phyloP scores from a whole-genome alignment of 1,139 yeast species.

The Suzukiozyma palmioleophila region DNA sequence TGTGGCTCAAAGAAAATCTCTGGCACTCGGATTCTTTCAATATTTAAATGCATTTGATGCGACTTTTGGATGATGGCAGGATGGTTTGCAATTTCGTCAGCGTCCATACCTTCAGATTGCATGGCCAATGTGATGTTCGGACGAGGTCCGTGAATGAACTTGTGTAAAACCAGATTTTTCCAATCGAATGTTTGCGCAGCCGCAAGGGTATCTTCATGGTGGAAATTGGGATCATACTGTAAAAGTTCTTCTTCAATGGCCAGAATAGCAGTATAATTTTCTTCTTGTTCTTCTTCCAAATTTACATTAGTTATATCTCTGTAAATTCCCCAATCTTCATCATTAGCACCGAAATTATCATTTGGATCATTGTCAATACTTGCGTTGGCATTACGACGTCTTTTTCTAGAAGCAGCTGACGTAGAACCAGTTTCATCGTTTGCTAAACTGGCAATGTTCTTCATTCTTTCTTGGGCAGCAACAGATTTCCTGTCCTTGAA shows the following conservation, averaged over 20 bases:
- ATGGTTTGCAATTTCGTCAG: slow-evolving; percentile 41
- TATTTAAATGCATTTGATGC: slow-evolving; percentile 85
- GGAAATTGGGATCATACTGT: slow-evolving; percentile 79
- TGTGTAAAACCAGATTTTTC: slow-evolving; percentile 74
- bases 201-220: slow-evolving; percentile 73
- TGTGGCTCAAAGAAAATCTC: slow-evolving; percentile 92
- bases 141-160: slow-evolving; percentile 86
- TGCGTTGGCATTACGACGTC: slow-evolving; percentile 52
- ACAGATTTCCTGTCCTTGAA: slow-evolving; percentile 83
- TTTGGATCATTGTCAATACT: slow-evolving; percentile 87
- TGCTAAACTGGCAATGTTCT: slow-evolving; percentile 82
- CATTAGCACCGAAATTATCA: slow-evolving; percentile 94
- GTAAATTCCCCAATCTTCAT: slow-evolving; percentile 92
- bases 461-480: slow-evolving; percentile 93
- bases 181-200: slow-evolving; percentile 80
- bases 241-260: slow-evolving; percentile 71
- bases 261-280: slow-evolving; percentile 56
- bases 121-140: slow-evolving; percentile 44
- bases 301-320: slow-evolving; percentile 75
- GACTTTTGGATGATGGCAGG: slow-evolving; percentile 43
- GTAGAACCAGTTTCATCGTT: slow-evolving; percentile 55
- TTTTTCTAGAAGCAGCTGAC: slow-evolving; percentile 34
- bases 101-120: slow-evolving; percentile 41
- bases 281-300: slow-evolving; percentile 71
- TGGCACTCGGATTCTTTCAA: slow-evolving; percentile 89